Evolutionary conservation across 78 protist genomes (phyloP), one percentile per base, ranked within the genome.

Genomic region (Diacronema lutheri): DNA sequence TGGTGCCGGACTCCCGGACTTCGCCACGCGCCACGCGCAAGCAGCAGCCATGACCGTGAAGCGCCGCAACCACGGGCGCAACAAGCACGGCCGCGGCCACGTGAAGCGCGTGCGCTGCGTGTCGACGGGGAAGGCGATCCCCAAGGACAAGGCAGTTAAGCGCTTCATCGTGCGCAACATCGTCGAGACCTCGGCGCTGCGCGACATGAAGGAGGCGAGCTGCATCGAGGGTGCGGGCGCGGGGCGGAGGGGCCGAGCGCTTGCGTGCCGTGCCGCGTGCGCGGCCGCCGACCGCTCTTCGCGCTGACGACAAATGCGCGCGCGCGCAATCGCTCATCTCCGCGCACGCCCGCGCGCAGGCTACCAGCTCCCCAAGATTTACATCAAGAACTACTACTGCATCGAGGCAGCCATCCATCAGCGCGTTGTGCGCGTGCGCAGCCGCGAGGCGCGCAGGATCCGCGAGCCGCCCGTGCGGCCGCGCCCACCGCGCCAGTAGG

Each of bases 161-260:
- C 82, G 82, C 55, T 76, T 76, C 65, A 56, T 76, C 33, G 82
- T 76, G 37, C 82, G 82, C 82, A 76, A 76, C 65, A 76, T 76
- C 33, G 65, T 76, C 44, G 82, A 76, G 65, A 50, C 61, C 19
- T 46, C 82, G n/a, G 82, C 82, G 20, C 68, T 56, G 40, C 65
- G 68, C 9, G 82, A 76, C 23, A 56, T 76, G n/a, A 13, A 25
- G 23, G 82, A 76, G 68, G 64, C 82, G 29, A 46, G 62, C 20
- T 46, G 61, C 82, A 56, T 56, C 82, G 65, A 76, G 66, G 33
- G n/a, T 20, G 23, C n/a, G 37, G 12, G 16, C 62, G 12, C 16
- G 62, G 16, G 16, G 62, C 62, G 16, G 16, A 16, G 16, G 62
- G 12, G 16, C 62, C 16, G 62, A 20, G 16, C 16, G 62, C 16